These are phyloP conservation scores for Lathyrus aphaca DNA, from an alignment of 306 rosid genomes.

Conservation along the genomic window DNA sequence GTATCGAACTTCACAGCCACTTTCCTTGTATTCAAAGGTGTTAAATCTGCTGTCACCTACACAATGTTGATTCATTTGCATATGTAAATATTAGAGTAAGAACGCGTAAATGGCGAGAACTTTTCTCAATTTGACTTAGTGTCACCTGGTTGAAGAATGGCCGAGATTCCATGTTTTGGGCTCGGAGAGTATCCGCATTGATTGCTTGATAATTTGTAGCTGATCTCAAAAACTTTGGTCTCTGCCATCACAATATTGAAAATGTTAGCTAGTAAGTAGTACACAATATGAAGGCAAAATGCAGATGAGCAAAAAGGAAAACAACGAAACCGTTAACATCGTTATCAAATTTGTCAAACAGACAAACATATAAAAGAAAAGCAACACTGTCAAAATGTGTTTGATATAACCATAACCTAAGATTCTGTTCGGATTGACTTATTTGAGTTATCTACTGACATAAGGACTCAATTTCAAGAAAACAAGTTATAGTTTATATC, in stretches of 20 bases:
- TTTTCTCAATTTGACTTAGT: conserved; percentile 28
- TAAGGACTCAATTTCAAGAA: neutral
- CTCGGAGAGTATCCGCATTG: conserved; percentile 79
- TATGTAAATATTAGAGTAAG: conserved; percentile 19
- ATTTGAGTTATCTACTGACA: neutral
- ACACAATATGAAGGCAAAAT: conserved; percentile 6
- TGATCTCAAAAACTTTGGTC: conserved; percentile 86
- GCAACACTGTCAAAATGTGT: neutral
- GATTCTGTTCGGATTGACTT: neutral
- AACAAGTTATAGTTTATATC: neutral
- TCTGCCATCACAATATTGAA: conserved; percentile 50
- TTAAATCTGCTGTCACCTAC: conserved; percentile 91
- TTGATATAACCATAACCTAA: no score
- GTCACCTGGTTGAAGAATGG: conserved; percentile 94
- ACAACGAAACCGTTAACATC: neutral
- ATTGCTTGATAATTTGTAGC: conserved; percentile 78
- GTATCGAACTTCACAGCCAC: conserved; percentile 85
- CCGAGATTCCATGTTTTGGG: conserved; percentile 92
- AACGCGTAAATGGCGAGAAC: conserved; percentile 4
- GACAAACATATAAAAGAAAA: neutral
- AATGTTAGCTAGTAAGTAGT: conserved; percentile 2
- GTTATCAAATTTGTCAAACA: neutral
- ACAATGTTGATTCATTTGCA: conserved; percentile 29
- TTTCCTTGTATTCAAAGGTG: conserved; percentile 80
- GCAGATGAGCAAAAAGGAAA: neutral